Percentiles rank a stretch among this genome's conserved stretches.
Conservation (phyloP, 1,284 basidiomycete species). For the Leccinum pachyderme region DNA sequence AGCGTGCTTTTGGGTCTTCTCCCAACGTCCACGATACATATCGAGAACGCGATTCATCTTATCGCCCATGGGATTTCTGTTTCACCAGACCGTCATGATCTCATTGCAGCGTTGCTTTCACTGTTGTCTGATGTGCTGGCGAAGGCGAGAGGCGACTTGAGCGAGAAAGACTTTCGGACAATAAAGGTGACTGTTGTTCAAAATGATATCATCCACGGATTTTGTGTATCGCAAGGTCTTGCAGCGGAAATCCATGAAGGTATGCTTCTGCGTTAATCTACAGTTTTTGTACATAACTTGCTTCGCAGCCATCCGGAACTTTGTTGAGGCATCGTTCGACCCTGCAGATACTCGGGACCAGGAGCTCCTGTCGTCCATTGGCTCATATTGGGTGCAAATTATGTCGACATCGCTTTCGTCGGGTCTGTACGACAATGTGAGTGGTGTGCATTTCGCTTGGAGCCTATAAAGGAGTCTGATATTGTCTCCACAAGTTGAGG, state of each 20-base stretch:
- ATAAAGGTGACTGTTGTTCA: slow-evolving; percentile 44
- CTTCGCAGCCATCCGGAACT: slow-evolving; percentile 29
- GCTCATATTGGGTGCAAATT: slow-evolving; percentile 34
- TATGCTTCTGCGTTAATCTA: slow-evolving; percentile 21
- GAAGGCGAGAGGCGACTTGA: slow-evolving; percentile 27
- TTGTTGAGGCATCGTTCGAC: slow-evolving; percentile 31
- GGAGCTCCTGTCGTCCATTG: slow-evolving; percentile 27
- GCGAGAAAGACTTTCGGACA: slow-evolving; percentile 24
- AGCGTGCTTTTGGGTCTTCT: slow-evolving; percentile 27
- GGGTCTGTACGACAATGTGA: slow-evolving; percentile 15
- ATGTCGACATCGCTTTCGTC: slow-evolving; percentile 14
- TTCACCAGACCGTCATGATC: slow-evolving; percentile 15
- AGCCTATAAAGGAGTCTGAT: background rate
- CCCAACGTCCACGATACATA: slow-evolving; percentile 23
- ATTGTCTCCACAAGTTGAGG: slow-evolving; percentile 28
- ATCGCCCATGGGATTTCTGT: slow-evolving; percentile 39
- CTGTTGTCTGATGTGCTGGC: slow-evolving; percentile 39
- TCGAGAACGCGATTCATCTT: slow-evolving; percentile 39
- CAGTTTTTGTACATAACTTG: slow-evolving; percentile 1
- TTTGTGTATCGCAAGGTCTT: slow-evolving; percentile 33
- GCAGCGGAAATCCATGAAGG: slow-evolving; percentile 32
- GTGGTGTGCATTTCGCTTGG: background rate
- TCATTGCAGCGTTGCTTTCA: slow-evolving; percentile 30
- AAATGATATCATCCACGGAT: slow-evolving; percentile 29
- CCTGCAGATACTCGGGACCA: slow-evolving; percentile 25